Base-by-base conservation (phyloP, 1,284 basidiomycete genomes). In the Cutaneotrichosporon sp. region DNA sequence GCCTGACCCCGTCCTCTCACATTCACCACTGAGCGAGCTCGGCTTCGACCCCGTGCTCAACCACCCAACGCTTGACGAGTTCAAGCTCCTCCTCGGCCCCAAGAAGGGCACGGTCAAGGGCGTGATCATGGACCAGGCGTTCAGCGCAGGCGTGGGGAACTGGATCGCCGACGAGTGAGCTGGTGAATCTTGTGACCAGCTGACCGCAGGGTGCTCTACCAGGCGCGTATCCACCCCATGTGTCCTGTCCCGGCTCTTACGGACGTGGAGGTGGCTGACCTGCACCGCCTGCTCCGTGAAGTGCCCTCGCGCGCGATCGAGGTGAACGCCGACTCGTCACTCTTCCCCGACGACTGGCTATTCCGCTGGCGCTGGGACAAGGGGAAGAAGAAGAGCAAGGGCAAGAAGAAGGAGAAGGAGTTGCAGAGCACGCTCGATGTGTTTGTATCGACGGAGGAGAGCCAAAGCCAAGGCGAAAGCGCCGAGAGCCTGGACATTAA, bases 61-160 rank as follows among this genome's bases (percentile, higher is more conserved):
- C 47, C 91, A 91, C 86, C 89, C 89, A 1, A 65, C 83, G 4
- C 67, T 88, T 0, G 83, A 84, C 2, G 82, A 85, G 31, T 90
- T 91, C 72, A 78, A 79, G 29, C 63, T 72, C 0, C 68, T 82
- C 18, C 80, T 91, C 10, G 69, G 74, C 13, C 87, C 84, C 67
- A 84, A 89, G 57, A 81, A 84, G 16, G 88, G 88, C 55, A 88
- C 90, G 0, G 84, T 91, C 66, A 93, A 92, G 69, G 87, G 88
- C 1, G 81, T 92, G 14, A 82, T 93, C 16, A 84, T 93, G 51
- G 88, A 93, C 76, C 91, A 92, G 74, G 85, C 87, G 0, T 90
- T 91, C 79, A 88, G 85, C 65, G 89, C 89, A 3, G 91, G 91
- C 0, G 85, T 93, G 4, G 90, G 91, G 1, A 93, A 92, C 74